Base-by-base conservation (phyloP, 768 basidiomycete genomes). In the Lactifluus echinatus region DNA sequence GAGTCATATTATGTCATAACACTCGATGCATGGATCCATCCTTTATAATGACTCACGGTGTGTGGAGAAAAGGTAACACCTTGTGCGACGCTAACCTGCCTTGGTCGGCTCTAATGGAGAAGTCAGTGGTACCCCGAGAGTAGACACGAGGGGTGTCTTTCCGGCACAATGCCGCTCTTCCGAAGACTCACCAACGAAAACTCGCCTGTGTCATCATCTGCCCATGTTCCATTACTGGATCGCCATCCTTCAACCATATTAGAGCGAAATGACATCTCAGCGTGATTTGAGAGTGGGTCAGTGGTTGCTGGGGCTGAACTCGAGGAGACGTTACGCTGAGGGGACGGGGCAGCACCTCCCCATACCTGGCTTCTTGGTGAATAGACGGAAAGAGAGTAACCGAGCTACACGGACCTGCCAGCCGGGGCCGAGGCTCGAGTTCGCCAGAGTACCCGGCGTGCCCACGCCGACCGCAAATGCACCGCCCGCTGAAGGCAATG, bases 311-410 rank as follows among this genome's bases (percentile, higher is more conserved):
- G 67, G 19, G 74, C 77, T 4, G 84, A 85, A 36, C 84, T 84
- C 36, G 77, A 75, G 6, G 85, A 85, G 21, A 82, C 72, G 63
- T 84, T 84, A 61, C 82, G 75, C 64, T 74, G 77, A 4, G 82
- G 76, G 28, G 73, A 69, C 37, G 79, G 74, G 28, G 76, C 66
- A 39, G 73, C 65, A 62, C 78, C 72, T 49, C 74, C 75, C 84
- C 84, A 86, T 53, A 84, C 81, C 84, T 85, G 64, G 61, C n/a
- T 62, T 17, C 19, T 17, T 28, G 44, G 52, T 37, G 56, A 64
- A 43, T 36, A 48, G 54, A 49, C 49, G 45, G 57, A 72, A 77
- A 53, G 53, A 78, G 31, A 28, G 26, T 28, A 33, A 48, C 23
- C 50, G 62, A 53, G 53, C 43, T 52, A 46, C 56, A 72, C 78